A percentile compares a stretch with the other conserved stretches of the same genome.
Conservation (phyloP, 2,329 filamentous ascomycete genomes). For the Cercospora zeina region DNA sequence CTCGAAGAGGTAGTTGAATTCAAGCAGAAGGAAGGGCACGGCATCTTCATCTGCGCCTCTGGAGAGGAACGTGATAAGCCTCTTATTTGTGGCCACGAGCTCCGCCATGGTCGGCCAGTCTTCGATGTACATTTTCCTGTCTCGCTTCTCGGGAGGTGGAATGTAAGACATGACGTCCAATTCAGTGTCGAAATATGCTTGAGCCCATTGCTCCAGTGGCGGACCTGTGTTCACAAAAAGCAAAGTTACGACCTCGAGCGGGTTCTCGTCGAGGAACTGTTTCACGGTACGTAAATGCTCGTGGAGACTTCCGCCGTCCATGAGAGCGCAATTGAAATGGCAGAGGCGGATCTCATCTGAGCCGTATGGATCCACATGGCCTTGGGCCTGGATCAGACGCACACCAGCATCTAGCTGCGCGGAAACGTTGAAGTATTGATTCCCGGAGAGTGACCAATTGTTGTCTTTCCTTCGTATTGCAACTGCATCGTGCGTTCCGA, state of each 20-base stretch:
- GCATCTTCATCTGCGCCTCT: constrained; percentile 43
- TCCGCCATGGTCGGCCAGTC: constrained; percentile 49
- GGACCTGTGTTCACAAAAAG: constrained; percentile 45
- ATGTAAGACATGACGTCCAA: constrained; percentile 49
- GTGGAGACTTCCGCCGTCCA: constrained; percentile 33
- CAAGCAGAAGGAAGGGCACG: constrained; percentile 45
- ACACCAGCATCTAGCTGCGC: constrained; percentile 54
- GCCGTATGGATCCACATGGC: constrained; percentile 29
- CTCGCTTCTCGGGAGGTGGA: constrained; percentile 34
- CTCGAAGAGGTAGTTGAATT: constrained; percentile 49
- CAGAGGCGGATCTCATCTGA: constrained; percentile 32
- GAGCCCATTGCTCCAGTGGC: constrained; percentile 47
- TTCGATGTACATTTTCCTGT: constrained; percentile 38
- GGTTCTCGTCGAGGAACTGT: constrained; percentile 30
- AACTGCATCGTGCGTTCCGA: constrained; percentile 66
- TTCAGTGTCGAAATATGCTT: constrained; percentile 55
- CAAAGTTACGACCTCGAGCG: constrained; percentile 33
- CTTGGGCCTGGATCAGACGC: constrained; percentile 33
- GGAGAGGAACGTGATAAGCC: constrained; percentile 50
- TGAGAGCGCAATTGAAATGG: constrained; percentile 36
- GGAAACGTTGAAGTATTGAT: constrained; percentile 48
- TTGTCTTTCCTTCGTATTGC: constrained; percentile 52
- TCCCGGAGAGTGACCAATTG: constrained; percentile 37
- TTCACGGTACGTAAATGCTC: constrained; percentile 26
- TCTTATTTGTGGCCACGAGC: constrained; percentile 46